phyloP scores from a whole-genome alignment of 305 asterid species.

The Euphrasia arctica region DNA sequence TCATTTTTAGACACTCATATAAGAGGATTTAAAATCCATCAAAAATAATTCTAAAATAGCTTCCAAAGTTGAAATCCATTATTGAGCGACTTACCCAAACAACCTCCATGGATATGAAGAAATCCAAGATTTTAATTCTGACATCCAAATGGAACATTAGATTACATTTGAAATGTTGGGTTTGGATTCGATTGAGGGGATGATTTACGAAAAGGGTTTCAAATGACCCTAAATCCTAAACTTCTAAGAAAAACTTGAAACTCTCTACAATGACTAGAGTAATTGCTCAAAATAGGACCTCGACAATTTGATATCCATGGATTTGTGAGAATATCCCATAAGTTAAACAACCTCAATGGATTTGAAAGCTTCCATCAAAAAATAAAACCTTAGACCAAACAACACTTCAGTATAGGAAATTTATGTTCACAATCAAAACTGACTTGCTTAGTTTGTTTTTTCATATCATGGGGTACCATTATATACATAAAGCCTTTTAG shows the following conservation, averaged over 20 bases:
- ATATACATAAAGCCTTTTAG: slow-evolving; percentile 12
- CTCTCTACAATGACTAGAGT: background rate
- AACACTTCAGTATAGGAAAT: slow-evolving; percentile 8
- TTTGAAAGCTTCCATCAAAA: too few relatives aligned
- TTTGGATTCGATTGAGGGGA: slow-evolving; percentile 6
- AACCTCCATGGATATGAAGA: background rate
- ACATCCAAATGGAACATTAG: background rate
- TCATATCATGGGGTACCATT: slow-evolving; percentile 5
- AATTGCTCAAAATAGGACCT: slow-evolving; percentile 1
- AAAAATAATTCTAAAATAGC: background rate
- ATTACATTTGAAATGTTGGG: background rate
- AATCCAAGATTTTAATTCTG: background rate
- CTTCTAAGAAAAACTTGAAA: background rate
- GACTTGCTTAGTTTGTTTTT: slow-evolving; percentile 5
- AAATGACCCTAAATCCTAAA: background rate
- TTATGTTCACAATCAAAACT: slow-evolving; percentile 3
- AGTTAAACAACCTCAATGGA: too few relatives aligned
- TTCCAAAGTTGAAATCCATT: background rate
- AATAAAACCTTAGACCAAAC: background rate
- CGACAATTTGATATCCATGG: background rate
- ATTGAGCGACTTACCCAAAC: background rate
- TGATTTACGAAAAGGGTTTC: slow-evolving; percentile 2
- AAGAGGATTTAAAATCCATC: background rate
- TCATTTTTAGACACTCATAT: background rate
- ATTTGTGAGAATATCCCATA: background rate